These are phyloP conservation scores for Botryobasidium botryosum DNA, from an alignment of 768 basidiomycete genomes.

Conservation along the genomic window DNA sequence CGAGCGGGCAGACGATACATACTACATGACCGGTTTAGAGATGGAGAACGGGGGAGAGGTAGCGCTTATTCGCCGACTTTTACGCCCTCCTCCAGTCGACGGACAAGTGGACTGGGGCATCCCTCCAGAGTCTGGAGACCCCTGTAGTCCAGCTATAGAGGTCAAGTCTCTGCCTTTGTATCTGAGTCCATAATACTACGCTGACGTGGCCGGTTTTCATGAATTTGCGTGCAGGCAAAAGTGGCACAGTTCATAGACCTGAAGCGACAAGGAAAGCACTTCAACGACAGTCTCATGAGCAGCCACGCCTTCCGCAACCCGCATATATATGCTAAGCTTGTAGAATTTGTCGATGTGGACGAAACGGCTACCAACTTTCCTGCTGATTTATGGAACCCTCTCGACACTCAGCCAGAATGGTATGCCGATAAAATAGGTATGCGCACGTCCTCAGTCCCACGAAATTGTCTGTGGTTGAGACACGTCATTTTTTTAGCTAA, in stretches of 20 bases:
- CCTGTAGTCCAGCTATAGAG: slow-evolving; percentile 45
- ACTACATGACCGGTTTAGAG: too few relatives aligned
- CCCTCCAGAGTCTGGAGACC: slow-evolving; percentile 34
- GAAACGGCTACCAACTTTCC: slow-evolving; percentile 80
- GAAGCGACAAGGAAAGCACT: slow-evolving; percentile 62
- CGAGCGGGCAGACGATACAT: too few relatives aligned
- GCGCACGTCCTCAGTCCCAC: slow-evolving; percentile 14
- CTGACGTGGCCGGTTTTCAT: neutral
- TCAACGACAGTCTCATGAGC: slow-evolving; percentile 90
- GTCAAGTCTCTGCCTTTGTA: slow-evolving; percentile 21
- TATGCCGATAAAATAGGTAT: slow-evolving; percentile 64
- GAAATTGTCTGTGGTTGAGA: neutral
- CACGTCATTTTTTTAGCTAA: slow-evolving; percentile 27
- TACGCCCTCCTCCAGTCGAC: slow-evolving; percentile 46
- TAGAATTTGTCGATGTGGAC: slow-evolving; percentile 85
- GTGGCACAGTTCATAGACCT: slow-evolving; percentile 60
- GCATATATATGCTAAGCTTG: slow-evolving; percentile 86
- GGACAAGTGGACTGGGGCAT: slow-evolving; percentile 65
- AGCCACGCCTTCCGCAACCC: slow-evolving; percentile 92
- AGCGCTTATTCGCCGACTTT: slow-evolving; percentile 33
- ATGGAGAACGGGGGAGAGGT: slow-evolving; percentile 26
- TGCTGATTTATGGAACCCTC: slow-evolving; percentile 52
- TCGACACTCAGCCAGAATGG: slow-evolving; percentile 47
- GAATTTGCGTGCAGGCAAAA: slow-evolving; percentile 53
- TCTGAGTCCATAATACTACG: neutral